A percentile compares a stretch with the other conserved stretches of the same genome.
Evolutionary conservation across 1,284 basidiomycete genomes (phyloP).

Genomic region (Ceratobasidium sp.): DNA sequence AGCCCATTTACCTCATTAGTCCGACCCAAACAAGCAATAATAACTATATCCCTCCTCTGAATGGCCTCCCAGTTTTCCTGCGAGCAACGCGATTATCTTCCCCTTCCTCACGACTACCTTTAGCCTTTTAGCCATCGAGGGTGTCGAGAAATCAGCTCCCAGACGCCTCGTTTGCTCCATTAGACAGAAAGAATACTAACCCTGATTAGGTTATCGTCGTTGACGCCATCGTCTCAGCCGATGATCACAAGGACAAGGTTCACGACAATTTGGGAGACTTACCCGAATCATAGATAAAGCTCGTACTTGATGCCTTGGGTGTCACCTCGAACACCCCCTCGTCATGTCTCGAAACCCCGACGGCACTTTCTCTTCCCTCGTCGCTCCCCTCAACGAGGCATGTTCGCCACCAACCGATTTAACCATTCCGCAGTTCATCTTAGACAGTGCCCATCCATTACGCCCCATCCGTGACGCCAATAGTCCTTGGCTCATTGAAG

Average conservation of each 20-base stretch:
- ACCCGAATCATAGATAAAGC: not conserved
- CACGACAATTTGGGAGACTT: not conserved
- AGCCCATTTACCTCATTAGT: not conserved
- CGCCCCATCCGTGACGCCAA: constrained; percentile 60
- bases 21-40: too few relatives aligned
- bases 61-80: not conserved
- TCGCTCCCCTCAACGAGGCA: constrained; percentile 5
- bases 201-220: constrained; percentile 1
- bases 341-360: constrained; percentile 41
- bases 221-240: too few relatives aligned
- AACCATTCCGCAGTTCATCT: constrained; percentile 79
- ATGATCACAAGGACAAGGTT: too few relatives aligned
- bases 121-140: not conserved
- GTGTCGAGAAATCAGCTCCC: not conserved
- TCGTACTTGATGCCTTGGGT: not conserved
- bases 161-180: not conserved
- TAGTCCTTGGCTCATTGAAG: constrained; percentile 74
- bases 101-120: not conserved
- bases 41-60: not conserved
- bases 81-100: too few relatives aligned
- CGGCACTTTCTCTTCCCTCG: constrained; percentile 40
- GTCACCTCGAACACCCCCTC: not conserved
- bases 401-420: constrained; percentile 75
- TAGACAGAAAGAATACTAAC: not conserved
- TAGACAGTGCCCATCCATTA: constrained; percentile 66